A percentile compares a stretch with the other conserved stretches of the same genome.
phyloP scores from a whole-genome alignment of 164 flowering plant genomes.

The Amborella trichopoda region DNA sequence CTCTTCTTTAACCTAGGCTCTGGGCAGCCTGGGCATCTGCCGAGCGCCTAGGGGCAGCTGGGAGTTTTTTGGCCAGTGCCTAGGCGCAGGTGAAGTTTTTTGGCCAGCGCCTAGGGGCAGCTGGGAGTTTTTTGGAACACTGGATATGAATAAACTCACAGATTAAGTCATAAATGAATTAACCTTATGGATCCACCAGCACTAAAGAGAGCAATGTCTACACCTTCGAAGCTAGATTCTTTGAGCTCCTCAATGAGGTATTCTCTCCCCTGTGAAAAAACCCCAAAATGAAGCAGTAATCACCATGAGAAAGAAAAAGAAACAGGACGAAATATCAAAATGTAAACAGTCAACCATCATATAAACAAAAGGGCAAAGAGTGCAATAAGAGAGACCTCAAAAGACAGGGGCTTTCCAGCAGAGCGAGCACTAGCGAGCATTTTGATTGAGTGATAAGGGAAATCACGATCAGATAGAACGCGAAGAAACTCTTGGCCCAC shows the following conservation, averaged over 20 bases:
- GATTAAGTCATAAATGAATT: too few species aligned
- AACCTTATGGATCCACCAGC: constrained; percentile 76
- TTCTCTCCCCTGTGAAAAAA: constrained; percentile 7
- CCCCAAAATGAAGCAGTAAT: not conserved
- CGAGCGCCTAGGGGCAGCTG: too few species aligned
- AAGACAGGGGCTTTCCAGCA: constrained; percentile 50
- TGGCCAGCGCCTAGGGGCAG: too few species aligned
- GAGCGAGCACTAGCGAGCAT: constrained; percentile 94
- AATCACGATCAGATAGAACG: constrained; percentile 73
- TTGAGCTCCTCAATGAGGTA: constrained; percentile 73
- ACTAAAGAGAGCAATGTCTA: constrained; percentile 88
- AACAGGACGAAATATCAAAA: not conserved
- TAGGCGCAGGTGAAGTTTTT: too few species aligned
- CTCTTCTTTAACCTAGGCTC: too few species aligned
- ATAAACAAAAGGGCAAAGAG: not conserved
- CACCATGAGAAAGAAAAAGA: not conserved
- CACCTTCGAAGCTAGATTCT: constrained; percentile 59
- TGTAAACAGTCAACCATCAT: not conserved
- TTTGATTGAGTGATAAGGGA: constrained; percentile 73
- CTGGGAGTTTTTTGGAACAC: too few species aligned
- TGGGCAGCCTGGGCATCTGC: too few species aligned
- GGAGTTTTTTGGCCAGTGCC: too few species aligned
- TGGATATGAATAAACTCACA: too few species aligned
- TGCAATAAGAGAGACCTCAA: constrained; percentile 23
- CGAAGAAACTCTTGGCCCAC: constrained; percentile 94